These are phyloP conservation scores for Alternaria sp. DNA, from an alignment of 2,329 filamentous ascomycete genomes.

Conservation along the genomic window DNA sequence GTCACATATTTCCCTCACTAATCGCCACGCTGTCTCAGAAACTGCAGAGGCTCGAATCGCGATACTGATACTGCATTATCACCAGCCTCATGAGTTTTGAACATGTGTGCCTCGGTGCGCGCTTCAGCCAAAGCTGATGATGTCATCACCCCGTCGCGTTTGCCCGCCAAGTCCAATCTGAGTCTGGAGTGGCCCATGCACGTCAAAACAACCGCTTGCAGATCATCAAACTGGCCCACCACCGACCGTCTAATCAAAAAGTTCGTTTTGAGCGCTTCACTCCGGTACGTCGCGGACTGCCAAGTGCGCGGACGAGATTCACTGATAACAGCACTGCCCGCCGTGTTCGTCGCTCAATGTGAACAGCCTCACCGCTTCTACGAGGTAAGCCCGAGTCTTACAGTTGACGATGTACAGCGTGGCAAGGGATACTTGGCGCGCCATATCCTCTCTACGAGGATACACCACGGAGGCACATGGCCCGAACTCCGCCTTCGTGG, in stretches of 20 bases:
- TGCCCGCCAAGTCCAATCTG: not conserved
- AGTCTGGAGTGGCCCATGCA: not conserved
- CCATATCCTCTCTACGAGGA: not conserved
- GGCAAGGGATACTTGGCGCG: not conserved
- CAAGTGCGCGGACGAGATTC: not conserved
- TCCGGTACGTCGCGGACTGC: not conserved
- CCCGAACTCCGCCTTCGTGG: not conserved
- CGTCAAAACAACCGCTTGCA: slow-evolving; percentile 1
- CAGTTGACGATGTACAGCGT: not conserved
- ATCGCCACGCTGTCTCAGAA: not conserved
- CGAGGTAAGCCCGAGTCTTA: not conserved
- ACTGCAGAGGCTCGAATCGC: not conserved
- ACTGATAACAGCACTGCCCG: not conserved
- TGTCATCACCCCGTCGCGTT: not conserved
- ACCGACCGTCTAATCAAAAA: not conserved
- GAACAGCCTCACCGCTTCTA: not conserved
- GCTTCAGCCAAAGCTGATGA: not conserved
- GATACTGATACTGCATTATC: accelerated
- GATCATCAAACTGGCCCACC: not conserved
- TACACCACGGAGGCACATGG: not conserved
- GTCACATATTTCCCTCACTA: slow-evolving; percentile 6
- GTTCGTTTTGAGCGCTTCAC: not conserved
- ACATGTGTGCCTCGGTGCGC: not conserved
- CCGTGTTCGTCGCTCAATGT: not conserved
- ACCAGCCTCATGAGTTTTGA: not conserved